Evolutionary conservation across 805 yeast species (phyloP).

Genomic region (Vanderwaltozyma tropicalis): DNA sequence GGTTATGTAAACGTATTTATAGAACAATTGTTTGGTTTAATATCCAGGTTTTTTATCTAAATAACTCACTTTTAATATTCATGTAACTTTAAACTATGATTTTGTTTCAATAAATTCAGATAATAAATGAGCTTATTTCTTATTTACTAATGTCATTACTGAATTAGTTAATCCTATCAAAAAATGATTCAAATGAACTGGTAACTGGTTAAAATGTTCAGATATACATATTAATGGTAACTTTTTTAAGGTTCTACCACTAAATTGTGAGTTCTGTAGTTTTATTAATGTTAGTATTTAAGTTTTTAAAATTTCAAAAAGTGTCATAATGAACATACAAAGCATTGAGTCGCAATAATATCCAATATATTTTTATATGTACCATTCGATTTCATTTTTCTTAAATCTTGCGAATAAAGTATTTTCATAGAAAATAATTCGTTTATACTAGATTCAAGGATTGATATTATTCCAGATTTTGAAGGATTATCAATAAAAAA

Average conservation of each 20-base stretch:
- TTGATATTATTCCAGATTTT: conserved; percentile 20
- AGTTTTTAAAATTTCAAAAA: not conserved
- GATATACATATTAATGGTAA: conserved; percentile 23
- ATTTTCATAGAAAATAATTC: conserved; percentile 15
- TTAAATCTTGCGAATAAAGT: conserved; percentile 3
- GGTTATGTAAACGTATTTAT: not conserved
- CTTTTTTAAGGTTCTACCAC: conserved; percentile 25
- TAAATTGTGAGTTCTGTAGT: conserved; percentile 12
- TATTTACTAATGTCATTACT: not conserved
- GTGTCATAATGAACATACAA: conserved; percentile 17
- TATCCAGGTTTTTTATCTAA: not conserved
- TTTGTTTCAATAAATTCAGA: not conserved
- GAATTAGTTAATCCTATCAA: conserved; percentile 17
- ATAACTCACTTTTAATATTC: not conserved
- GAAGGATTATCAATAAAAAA: conserved; percentile 31
- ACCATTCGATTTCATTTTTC: conserved; percentile 1
- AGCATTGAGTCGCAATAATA: conserved; percentile 14
- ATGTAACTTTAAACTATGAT: not conserved
- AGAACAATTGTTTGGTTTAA: not conserved
- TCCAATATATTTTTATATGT: conserved; percentile 8
- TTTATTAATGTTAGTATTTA: conserved; percentile 7
- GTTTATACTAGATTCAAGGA: conserved; percentile 23
- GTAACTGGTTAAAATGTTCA: conserved; percentile 18
- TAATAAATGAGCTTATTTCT: not conserved
- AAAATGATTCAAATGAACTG: conserved; percentile 17